Evolutionary conservation across 1,284 basidiomycete genomes (phyloP).

Genomic region (Boletus sp.): DNA sequence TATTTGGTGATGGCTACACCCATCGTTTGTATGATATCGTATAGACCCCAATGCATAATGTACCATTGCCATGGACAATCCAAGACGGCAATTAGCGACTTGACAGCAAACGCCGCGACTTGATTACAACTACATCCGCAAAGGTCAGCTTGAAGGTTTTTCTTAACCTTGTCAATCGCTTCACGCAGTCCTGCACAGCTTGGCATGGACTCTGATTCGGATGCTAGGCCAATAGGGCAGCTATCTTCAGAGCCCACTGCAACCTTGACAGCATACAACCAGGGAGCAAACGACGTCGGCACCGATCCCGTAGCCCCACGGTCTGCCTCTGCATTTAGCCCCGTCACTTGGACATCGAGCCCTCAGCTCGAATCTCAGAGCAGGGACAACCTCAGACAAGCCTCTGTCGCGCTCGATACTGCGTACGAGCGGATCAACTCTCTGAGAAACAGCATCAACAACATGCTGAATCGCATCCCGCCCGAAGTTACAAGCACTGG

Average conservation of each 20-base stretch:
- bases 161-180: not conserved
- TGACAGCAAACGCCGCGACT: not conserved
- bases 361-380: conserved; percentile 23
- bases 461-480: conserved; percentile 37
- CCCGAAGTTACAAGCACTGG: conserved; percentile 14
- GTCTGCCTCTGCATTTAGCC: conserved; percentile 5
- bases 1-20: conserved; percentile 5
- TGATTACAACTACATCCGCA: conserved; percentile 1
- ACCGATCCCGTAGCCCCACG: conserved; percentile 6
- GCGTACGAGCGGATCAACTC: conserved; percentile 50
- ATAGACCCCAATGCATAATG: conserved; percentile 9
- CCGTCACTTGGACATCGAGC: conserved; percentile 14
- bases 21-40: conserved; percentile 16
- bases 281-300: conserved; percentile 8
- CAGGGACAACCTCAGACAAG: conserved; percentile 40
- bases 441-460: conserved; percentile 43
- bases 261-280: conserved; percentile 12
- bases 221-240: conserved; percentile 10
- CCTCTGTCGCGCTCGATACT: conserved; percentile 46
- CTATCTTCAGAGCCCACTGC: conserved; percentile 11
- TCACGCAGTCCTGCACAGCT: conserved; percentile 4
- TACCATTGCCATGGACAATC: not conserved
- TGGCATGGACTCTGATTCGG: conserved; percentile 23
- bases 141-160: conserved; percentile 1
- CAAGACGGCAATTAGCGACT: not conserved